Conservation (phyloP, 495 filamentous ascomycete genomes). For the Apodospora peruviana region DNA sequence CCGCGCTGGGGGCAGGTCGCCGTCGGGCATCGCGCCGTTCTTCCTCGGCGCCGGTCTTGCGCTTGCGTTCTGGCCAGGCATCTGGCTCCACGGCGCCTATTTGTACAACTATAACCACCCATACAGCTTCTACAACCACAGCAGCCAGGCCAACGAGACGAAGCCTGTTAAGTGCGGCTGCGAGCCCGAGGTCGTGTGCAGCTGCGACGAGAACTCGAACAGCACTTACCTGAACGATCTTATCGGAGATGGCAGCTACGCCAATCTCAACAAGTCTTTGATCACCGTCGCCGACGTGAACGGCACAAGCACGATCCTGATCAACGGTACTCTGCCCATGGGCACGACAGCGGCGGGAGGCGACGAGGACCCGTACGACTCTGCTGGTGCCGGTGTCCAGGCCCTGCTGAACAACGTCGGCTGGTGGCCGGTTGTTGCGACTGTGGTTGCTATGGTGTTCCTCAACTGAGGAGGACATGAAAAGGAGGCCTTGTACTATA, state of each 20-base stretch:
- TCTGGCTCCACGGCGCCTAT: conserved; percentile 61
- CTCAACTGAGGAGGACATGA: conserved; percentile 16
- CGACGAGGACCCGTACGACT: conserved; percentile 35
- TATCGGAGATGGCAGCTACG: conserved; percentile 61
- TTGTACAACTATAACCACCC: conserved; percentile 59
- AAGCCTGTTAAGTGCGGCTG: conserved; percentile 73
- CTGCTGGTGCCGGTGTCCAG: conserved; percentile 29
- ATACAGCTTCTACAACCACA: conserved; percentile 58
- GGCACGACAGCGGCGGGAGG: conserved; percentile 68
- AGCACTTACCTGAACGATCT: conserved; percentile 49
- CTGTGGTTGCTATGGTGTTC: conserved; percentile 50
- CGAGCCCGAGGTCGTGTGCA: conserved; percentile 62
- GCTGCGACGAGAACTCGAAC: conserved; percentile 72
- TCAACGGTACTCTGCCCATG: conserved; percentile 84
- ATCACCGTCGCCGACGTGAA: conserved; percentile 63
- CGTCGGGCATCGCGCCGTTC: conserved; percentile 54
- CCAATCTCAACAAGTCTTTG: conserved; percentile 55
- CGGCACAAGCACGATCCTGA: conserved; percentile 66
- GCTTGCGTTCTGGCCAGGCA: conserved; percentile 52
- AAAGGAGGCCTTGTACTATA: neutral
- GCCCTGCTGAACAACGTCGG: conserved; percentile 44
- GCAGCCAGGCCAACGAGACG: conserved; percentile 55
- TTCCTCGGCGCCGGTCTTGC: conserved; percentile 50
- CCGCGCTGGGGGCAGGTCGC: conserved; percentile 50
- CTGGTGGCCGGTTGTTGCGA: conserved; percentile 55